These are phyloP conservation scores for Lithohypha guttulata DNA, from an alignment of 2,329 filamentous ascomycete species.

Conservation along the genomic window DNA sequence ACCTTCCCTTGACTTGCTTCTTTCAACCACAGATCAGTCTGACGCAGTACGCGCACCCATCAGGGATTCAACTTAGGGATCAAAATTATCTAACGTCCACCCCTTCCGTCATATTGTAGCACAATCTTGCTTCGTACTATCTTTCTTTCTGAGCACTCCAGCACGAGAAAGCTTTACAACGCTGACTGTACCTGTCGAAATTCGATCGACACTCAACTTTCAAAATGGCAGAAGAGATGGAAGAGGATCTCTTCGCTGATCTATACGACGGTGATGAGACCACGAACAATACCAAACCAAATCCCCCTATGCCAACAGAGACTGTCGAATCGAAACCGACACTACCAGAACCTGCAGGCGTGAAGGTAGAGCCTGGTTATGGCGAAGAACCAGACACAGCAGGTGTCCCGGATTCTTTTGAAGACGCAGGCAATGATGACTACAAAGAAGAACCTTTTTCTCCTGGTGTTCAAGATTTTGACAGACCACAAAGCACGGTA, in stretches of 20 bases:
- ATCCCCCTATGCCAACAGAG: constrained; percentile 23
- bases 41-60: no score
- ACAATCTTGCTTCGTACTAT: no score
- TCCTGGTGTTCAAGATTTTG: constrained; percentile 24
- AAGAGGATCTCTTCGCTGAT: constrained; percentile 92
- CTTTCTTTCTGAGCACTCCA: no score
- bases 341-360: constrained; percentile 19
- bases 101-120: no score
- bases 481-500: constrained; percentile 26
- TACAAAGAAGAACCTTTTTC: constrained; percentile 14
- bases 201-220: no score
- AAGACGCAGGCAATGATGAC: constrained; percentile 22
- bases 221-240: constrained; percentile 67
- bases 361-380: constrained; percentile 20
- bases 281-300: constrained; percentile 24
- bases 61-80: no score
- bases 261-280: constrained; percentile 65
- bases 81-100: no score
- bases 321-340: constrained; percentile 24
- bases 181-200: no score
- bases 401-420: constrained; percentile 24
- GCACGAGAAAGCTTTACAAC: no score
- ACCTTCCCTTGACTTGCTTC: no score
- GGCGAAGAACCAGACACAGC: constrained; percentile 24
- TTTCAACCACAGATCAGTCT: no score